Evolutionary conservation across 2,329 filamentous ascomycete genomes (phyloP), one percentile per base, ranked within the genome.

Genomic region (Sporothrix globosa): DNA sequence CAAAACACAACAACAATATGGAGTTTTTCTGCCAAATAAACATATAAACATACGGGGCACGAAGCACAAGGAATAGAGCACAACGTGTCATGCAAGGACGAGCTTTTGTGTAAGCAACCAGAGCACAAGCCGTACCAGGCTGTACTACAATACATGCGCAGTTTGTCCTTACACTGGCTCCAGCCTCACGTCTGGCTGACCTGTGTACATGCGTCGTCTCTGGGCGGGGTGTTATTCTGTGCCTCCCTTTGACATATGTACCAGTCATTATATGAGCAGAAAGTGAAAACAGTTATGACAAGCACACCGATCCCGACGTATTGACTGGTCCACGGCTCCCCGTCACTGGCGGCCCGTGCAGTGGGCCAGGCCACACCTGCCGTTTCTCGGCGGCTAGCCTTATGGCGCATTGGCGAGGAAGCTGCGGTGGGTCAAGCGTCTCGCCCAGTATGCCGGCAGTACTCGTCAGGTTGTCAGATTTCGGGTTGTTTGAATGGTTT

Each of bases 341-440:
- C 39, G 21, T 39, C 14, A 27, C 19, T 17, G 41, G 41, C 21
- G 39, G 41, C 44, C 44, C 11, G 34, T 54, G 50, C 19, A 27
- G 34, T 67, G 65, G 65, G 65, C 50, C 65, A 21, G 63, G 63
- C 46, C 46, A n/a, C 44, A 52, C 19, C 65, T 67, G 39, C 48
- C n/a, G 11, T 14, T 46, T 56, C 66, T 56, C 66, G 66, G 52
- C 66, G 66, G 52, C 66, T 68, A 68, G 52, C 66, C 66, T 58
- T 56, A 50, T 24, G 63, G 44, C 46, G 19, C n/a, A 66, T 66
- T 66, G 63, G 61, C 17, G 60, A 65, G 60, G 58, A 61, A 46
- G 58, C n/a, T 63, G 58, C 58, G 39, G 58, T 63, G 58, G 58
- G 61, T n/a, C 44, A 30, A 34, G 44, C 61, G 61, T 30, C 17